A percentile compares a stretch with the other conserved stretches of the same genome.
Conservation (phyloP, 2,329 filamentous ascomycete species). For the Neophaeococcomyces aloes region DNA sequence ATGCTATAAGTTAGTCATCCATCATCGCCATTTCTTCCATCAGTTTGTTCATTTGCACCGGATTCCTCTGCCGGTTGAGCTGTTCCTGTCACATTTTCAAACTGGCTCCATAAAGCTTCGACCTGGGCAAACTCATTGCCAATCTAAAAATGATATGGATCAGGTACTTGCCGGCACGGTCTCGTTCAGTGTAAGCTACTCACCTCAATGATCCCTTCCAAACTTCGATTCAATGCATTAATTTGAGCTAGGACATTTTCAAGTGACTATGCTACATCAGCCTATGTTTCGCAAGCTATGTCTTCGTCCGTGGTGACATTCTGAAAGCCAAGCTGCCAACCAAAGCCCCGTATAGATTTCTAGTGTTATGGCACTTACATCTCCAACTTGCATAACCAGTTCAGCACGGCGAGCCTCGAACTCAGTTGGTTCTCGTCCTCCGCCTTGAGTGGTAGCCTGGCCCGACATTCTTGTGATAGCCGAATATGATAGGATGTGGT, state of each 20-base stretch:
- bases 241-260: slow-evolving; percentile 92
- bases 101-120: slow-evolving; percentile 92
- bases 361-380: slow-evolving; percentile 17
- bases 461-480: too few species aligned
- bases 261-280: slow-evolving; percentile 43
- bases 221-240: slow-evolving; percentile 83
- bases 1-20: neutral
- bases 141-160: slow-evolving; percentile 43
- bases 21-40: slow-evolving; percentile 1
- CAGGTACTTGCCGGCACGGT: neutral
- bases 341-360: too few species aligned
- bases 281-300: neutral
- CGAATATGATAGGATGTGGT: too few species aligned
- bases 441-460: neutral
- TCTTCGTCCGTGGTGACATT: neutral
- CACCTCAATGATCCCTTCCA: slow-evolving; percentile 85
- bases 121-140: slow-evolving; percentile 97
- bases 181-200: slow-evolving; percentile 22
- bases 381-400: slow-evolving; percentile 19
- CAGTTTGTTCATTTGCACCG: slow-evolving; percentile 14
- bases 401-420: slow-evolving; percentile 25
- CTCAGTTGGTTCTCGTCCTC: slow-evolving; percentile 14
- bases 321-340: neutral
- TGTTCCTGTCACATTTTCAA: slow-evolving; percentile 89
- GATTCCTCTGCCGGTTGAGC: slow-evolving; percentile 30